Conservation (phyloP, 2,329 filamentous ascomycete genomes). For the Curvularia sp. region DNA sequence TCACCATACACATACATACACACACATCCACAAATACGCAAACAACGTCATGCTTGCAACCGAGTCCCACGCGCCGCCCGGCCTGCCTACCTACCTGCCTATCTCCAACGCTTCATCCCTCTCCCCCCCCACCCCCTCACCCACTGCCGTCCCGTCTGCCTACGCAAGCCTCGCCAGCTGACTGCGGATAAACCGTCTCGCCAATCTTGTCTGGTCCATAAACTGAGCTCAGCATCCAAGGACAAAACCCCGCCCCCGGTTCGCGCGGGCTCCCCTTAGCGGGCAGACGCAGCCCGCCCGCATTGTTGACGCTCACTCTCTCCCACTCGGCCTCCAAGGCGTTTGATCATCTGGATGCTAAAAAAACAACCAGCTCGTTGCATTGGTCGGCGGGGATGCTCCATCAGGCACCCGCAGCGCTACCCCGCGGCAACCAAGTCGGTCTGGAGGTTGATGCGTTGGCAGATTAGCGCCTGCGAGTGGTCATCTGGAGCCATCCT, state of each 20-base stretch:
- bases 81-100: background rate
- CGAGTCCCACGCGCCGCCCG: slow-evolving; percentile 1
- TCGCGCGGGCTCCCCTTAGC: slow-evolving; percentile 27
- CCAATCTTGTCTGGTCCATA: slow-evolving; percentile 18
- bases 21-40: background rate
- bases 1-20: too few relatives aligned
- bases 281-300: slow-evolving; percentile 9
- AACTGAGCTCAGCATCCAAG: slow-evolving; percentile 12
- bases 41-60: slow-evolving; percentile 17
- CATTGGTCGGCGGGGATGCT: slow-evolving; percentile 30
- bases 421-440: slow-evolving; percentile 42
- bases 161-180: slow-evolving; percentile 31
- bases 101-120: slow-evolving; percentile 1
- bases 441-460: slow-evolving; percentile 49
- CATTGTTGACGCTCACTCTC: slow-evolving; percentile 16
- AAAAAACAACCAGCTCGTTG: slow-evolving; percentile 39
- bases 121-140: too few relatives aligned
- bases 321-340: slow-evolving; percentile 21
- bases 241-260: slow-evolving; percentile 19
- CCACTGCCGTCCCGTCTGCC: background rate
- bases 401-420: slow-evolving; percentile 46
- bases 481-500: slow-evolving; percentile 46
- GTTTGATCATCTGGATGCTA: slow-evolving; percentile 39
- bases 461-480: slow-evolving; percentile 47
- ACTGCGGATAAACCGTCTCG: slow-evolving; percentile 21